A percentile compares a stretch with the other conserved stretches of the same genome.
These are phyloP conservation scores for Phytopythium vexans DNA, from an alignment of 352 stramenopile genomes.

Conservation along the genomic window DNA sequence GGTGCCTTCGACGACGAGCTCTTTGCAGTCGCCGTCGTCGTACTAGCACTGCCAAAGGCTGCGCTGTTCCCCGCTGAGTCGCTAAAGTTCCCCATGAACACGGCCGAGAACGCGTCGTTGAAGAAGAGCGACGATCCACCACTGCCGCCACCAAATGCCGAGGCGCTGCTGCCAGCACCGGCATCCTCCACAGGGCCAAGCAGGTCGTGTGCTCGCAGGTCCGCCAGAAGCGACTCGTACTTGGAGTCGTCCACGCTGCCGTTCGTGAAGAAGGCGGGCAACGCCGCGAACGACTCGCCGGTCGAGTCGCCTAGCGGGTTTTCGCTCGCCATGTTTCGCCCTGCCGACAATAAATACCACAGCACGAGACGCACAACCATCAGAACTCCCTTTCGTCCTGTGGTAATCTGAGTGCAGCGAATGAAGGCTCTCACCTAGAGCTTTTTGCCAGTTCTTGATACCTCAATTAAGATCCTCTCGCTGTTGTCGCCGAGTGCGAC, in stretches of 20 bases:
- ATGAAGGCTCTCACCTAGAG: no score
- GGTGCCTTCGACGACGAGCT: slow-evolving; percentile 16
- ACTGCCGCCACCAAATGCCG: slow-evolving; percentile 10
- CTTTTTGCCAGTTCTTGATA: no score
- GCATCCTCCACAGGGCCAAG: slow-evolving; percentile 56
- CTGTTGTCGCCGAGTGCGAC: no score
- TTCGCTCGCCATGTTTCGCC: slow-evolving; percentile 31
- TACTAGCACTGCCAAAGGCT: slow-evolving; percentile 5
- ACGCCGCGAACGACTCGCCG: slow-evolving; percentile 28
- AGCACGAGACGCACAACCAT: neutral
- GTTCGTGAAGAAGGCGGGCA: slow-evolving; percentile 80
- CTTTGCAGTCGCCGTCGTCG: neutral
- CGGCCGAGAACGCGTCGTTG: slow-evolving; percentile 80
- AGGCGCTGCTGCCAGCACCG: slow-evolving; percentile 12
- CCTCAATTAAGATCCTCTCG: no score
- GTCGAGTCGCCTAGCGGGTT: slow-evolving; percentile 32
- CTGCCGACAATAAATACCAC: no score
- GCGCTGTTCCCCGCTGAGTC: slow-evolving; percentile 14
- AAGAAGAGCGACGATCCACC: slow-evolving; percentile 74
- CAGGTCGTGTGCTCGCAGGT: slow-evolving; percentile 81
- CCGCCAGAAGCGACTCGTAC: slow-evolving; percentile 82
- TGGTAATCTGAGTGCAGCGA: no score
- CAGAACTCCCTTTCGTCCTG: no score
- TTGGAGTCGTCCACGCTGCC: slow-evolving; percentile 82
- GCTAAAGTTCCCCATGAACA: slow-evolving; percentile 82